Base-by-base conservation (phyloP, 768 basidiomycete species). In the Lactifluus echinatus region DNA sequence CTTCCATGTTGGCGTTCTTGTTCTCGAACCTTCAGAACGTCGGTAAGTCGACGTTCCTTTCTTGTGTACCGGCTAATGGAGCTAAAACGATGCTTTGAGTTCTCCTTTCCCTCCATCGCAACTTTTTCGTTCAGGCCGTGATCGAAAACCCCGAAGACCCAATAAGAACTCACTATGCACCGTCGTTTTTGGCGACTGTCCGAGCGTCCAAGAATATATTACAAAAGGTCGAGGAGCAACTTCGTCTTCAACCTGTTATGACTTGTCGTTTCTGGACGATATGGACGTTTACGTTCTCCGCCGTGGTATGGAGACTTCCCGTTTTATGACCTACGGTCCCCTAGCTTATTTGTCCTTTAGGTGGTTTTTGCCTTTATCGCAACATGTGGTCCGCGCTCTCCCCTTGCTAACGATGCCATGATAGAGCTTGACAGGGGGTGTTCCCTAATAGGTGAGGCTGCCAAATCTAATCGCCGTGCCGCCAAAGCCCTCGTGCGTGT, bases 311-410 rank as follows among this genome's bases (percentile, higher is more conserved):
- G 62, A 7, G n/a, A n/a, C n/a, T 21, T 42, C 21, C 75, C 11
- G 77, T 82, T 28, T 79, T 76, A 17, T 6, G 15, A n/a, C 50
- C 1, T 11, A 14, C 14, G 14, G 4, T 31, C 4, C 21, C 8
- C 34, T 47, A 52, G 75, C 64, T 26, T 51, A 36, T 33, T 26
- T 4, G 21, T n/a, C 12, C 15, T 8, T 34, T 44, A 89, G 87
- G 77, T 88, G 10, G 83, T 90, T 15, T 85, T 90, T 64, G 89
- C 87, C 3, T 84, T 85, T 4, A 83, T 91, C 19, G 89, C 86
- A 2, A 87, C 84, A 2, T 79, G 85, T 28, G 82, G 84, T 3
- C 89, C 89, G 5, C 72, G 78, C 6, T 87, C 83, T 1, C 79
- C 84, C 0, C 67, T 90, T 11, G 89, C 88, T 0, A 69, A 75